These are phyloP conservation scores for Coemansia sp. DNA, from an alignment of 192 early-diverging fungal genomes.

Conservation along the genomic window DNA sequence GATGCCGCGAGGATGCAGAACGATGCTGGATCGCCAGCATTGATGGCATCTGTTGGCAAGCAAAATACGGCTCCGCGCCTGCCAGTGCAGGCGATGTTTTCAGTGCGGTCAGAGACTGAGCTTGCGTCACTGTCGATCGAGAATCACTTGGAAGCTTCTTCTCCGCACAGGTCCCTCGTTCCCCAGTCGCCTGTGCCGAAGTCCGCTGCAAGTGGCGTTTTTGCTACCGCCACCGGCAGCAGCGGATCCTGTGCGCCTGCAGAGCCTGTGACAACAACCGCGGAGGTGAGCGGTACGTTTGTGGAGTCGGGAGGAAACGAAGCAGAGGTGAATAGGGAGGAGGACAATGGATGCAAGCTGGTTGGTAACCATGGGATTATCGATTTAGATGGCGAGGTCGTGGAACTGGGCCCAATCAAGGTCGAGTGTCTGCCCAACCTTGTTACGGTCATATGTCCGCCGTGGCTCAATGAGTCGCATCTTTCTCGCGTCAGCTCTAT, in stretches of 20 bases:
- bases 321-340: background rate
- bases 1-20: background rate
- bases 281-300: background rate
- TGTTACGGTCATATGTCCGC: constrained; percentile 36
- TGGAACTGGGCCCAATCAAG: constrained; percentile 51
- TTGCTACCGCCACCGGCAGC: background rate
- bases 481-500: constrained; percentile 22
- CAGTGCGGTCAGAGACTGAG: constrained; percentile 41
- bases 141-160: background rate
- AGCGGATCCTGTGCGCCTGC: background rate
- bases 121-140: constrained; percentile 18
- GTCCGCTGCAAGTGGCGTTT: background rate
- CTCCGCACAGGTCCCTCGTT: background rate
- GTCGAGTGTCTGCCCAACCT: constrained; percentile 49
- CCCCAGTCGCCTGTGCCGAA: constrained; percentile 3
- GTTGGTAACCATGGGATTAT: constrained; percentile 50
- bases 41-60: background rate
- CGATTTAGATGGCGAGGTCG: constrained; percentile 53
- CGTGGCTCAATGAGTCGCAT: constrained; percentile 45
- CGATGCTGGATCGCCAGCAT: background rate
- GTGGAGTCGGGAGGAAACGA: background rate
- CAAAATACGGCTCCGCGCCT: constrained; percentile 7
- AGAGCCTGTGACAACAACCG: constrained; percentile 1
- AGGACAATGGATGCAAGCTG: constrained; percentile 22
- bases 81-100: constrained; percentile 36